Conservation (phyloP, 768 basidiomycete genomes). For the Lentinula edodes region DNA sequence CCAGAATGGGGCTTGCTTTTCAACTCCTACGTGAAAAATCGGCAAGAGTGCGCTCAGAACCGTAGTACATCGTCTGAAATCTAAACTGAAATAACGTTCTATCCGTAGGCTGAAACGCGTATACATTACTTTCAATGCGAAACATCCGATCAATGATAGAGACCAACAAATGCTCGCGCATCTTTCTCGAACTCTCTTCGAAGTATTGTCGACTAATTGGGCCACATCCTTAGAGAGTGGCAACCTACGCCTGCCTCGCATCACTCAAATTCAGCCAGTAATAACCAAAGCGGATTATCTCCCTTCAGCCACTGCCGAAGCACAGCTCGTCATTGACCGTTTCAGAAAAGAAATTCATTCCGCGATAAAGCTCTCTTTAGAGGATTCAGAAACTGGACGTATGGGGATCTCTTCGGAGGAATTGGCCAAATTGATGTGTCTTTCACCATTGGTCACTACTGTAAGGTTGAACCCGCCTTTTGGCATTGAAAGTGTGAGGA, state of each 20-base stretch:
- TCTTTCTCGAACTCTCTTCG: conserved; percentile 35
- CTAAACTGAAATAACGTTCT: conserved; percentile 4
- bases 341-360: neutral
- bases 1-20: conserved; percentile 73
- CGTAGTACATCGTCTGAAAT: neutral
- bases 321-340: neutral
- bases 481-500: conserved; percentile 52
- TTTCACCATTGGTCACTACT: conserved; percentile 61
- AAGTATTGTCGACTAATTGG: conserved; percentile 9
- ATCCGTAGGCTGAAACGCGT: conserved; percentile 55
- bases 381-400: neutral
- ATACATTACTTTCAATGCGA: conserved; percentile 66
- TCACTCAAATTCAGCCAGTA: conserved; percentile 61
- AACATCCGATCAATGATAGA: conserved; percentile 50
- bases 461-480: conserved; percentile 40
- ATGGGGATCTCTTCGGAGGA: neutral
- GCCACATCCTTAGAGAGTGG: neutral
- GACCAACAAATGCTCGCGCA: conserved; percentile 60
- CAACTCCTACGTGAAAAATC: conserved; percentile 53
- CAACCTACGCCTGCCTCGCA: conserved; percentile 31
- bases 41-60: conserved; percentile 48
- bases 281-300: conserved; percentile 68
- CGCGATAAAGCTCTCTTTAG: neutral
- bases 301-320: conserved; percentile 27
- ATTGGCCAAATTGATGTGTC: conserved; percentile 46